phyloP scores from a whole-genome alignment of 2,329 filamentous ascomycete species.

The Xylogone sp. region DNA sequence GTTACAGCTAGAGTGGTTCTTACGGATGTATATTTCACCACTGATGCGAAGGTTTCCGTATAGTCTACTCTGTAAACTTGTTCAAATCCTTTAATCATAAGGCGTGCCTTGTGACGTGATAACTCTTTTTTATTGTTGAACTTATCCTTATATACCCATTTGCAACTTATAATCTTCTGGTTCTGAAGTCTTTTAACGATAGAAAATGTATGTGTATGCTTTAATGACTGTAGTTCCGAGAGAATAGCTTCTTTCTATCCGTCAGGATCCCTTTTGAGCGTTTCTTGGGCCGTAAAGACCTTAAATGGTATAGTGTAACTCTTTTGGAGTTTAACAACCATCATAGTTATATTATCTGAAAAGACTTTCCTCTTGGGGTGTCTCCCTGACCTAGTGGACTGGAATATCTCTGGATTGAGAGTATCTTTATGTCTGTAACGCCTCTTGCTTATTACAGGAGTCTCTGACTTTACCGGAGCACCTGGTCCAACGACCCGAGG shows the following conservation, averaged over 20 bases:
- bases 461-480: background rate
- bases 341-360: background rate
- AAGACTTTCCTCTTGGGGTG: background rate
- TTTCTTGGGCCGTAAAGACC: background rate
- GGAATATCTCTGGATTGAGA: background rate
- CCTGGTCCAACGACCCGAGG: background rate
- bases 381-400: background rate
- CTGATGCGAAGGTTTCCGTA: conserved; percentile 3
- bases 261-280: background rate
- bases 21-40: background rate
- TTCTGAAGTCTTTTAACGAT: background rate
- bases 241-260: background rate
- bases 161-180: background rate
- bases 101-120: background rate
- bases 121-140: background rate
- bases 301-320: background rate
- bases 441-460: background rate
- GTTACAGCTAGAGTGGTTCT: conserved; percentile 1
- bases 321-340: background rate
- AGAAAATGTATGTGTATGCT: background rate
- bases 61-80: background rate
- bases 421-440: background rate
- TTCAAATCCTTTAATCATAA: background rate
- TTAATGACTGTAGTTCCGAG: background rate
- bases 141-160: background rate